These are phyloP conservation scores for Nakaseomyces uthaithaninus DNA, from an alignment of 1,139 yeast genomes.

Conservation along the genomic window DNA sequence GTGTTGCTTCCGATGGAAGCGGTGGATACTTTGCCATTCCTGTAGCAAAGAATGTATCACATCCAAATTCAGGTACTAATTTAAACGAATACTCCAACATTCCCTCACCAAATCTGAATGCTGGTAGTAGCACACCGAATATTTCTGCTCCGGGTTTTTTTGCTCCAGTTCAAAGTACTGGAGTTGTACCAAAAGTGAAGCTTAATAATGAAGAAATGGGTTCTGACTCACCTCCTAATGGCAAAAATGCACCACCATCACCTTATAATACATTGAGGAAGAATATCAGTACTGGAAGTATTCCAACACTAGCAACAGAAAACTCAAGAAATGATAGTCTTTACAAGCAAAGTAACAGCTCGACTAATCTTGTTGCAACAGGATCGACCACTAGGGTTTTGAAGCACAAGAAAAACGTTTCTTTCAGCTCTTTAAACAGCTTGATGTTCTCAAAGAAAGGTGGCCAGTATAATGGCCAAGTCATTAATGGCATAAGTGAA, in stretches of 20 bases:
- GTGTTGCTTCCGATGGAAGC: constrained; percentile 25
- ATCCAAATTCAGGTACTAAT: constrained; percentile 8
- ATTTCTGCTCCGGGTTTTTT: constrained; percentile 1
- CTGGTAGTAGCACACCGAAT: constrained; percentile 6
- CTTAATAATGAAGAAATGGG: constrained; percentile 23
- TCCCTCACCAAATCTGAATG: background rate
- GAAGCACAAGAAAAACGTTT: constrained; percentile 31
- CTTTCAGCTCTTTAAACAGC: constrained; percentile 33
- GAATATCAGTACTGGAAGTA: constrained; percentile 18
- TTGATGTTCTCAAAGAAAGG: constrained; percentile 30
- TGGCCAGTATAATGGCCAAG: constrained; percentile 11
- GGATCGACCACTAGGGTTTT: constrained; percentile 19
- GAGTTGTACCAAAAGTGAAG: constrained; percentile 20
- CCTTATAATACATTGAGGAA: constrained; percentile 14
- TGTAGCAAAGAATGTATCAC: background rate
- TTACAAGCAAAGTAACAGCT: constrained; percentile 21
- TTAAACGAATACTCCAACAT: background rate
- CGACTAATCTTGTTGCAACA: constrained; percentile 19
- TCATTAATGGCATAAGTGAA: constrained; percentile 16
- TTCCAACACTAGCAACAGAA: constrained; percentile 12
- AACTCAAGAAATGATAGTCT: constrained; percentile 13
- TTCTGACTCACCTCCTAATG: constrained; percentile 8
- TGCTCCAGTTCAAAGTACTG: constrained; percentile 6
- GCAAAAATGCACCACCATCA: constrained; percentile 7
- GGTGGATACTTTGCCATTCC: constrained; percentile 33